phyloP scores from a whole-genome alignment of 2,329 filamentous ascomycete genomes.

The Dothistroma pini region DNA sequence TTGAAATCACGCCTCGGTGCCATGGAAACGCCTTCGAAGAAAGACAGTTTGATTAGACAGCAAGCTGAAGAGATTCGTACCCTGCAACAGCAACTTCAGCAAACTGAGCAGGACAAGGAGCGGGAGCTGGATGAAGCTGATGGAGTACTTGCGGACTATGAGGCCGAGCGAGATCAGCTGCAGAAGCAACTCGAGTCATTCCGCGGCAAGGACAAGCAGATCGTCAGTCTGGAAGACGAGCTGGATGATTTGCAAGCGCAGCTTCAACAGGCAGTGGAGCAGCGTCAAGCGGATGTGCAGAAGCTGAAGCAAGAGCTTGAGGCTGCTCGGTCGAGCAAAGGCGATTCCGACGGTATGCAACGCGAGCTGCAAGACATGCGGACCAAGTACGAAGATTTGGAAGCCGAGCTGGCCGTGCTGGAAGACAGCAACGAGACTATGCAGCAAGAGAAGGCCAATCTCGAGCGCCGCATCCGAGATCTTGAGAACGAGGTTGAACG shows the following conservation, averaged over 20 bases:
- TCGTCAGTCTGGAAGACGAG: conserved; percentile 38
- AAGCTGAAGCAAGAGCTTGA: conserved; percentile 43
- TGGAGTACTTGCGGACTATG: conserved; percentile 30
- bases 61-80: conserved; percentile 35
- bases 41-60: conserved; percentile 36
- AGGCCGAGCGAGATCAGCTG: conserved; percentile 34
- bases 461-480: conserved; percentile 55
- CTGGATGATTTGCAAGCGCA: conserved; percentile 40
- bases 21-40: conserved; percentile 38
- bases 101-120: conserved; percentile 36
- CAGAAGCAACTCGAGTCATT: conserved; percentile 26
- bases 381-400: conserved; percentile 51
- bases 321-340: conserved; percentile 24
- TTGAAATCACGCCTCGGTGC: conserved; percentile 33
- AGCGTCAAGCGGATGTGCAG: conserved; percentile 37
- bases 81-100: conserved; percentile 33
- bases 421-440: conserved; percentile 43
- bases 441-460: conserved; percentile 50
- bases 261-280: conserved; percentile 32
- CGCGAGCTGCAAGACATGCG: conserved; percentile 51
- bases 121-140: conserved; percentile 37
- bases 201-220: conserved; percentile 28
- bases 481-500: conserved; percentile 36
- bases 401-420: conserved; percentile 53
- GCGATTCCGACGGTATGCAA: conserved; percentile 26